A percentile compares a stretch with the other conserved stretches of the same genome.
phyloP scores from a whole-genome alignment of 345 rosid genomes.

The thale cress (Arabidopsis thaliana) region DNA sequence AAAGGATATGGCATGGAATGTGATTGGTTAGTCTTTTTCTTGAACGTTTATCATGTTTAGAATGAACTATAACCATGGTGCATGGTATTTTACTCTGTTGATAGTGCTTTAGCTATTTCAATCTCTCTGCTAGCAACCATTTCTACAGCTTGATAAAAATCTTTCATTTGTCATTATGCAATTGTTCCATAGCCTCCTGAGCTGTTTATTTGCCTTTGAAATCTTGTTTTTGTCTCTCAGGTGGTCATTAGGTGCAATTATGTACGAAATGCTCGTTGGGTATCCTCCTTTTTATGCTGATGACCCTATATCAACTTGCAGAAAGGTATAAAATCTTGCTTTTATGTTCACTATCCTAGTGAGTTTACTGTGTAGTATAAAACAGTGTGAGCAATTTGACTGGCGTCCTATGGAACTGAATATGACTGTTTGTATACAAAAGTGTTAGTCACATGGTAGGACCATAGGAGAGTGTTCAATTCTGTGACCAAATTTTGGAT shows the following conservation, averaged over 20 bases:
- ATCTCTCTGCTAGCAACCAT: conserved; percentile 15
- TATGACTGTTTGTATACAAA: background rate
- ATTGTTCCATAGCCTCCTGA: conserved; percentile 11
- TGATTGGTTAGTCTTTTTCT: conserved; percentile 77
- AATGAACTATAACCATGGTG: conserved; percentile 14
- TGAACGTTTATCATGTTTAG: conserved; percentile 12
- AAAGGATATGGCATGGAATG: conserved; percentile 99
- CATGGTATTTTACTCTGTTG: background rate
- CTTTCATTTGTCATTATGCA: conserved; percentile 27
- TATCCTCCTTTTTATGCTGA: conserved; percentile 97
- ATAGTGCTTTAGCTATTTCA: background rate
- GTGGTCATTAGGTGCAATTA: conserved; percentile 98
- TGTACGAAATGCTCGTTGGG: conserved; percentile 98
- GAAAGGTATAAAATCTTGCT: conserved; percentile 64
- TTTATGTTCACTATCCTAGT: conserved; percentile 31
- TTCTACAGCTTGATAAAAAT: conserved; percentile 15
- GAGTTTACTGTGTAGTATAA: conserved; percentile 18
- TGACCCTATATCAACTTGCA: conserved; percentile 88
- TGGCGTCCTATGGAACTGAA: conserved; percentile 24
- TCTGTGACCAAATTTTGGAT: background rate
- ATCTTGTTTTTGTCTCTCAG: conserved; percentile 48
- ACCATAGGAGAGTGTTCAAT: background rate
- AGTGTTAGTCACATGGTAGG: background rate
- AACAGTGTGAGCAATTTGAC: conserved; percentile 16
- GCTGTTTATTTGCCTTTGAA: conserved; percentile 13